phyloP scores from a whole-genome alignment of 2,329 filamentous ascomycete species.

The Xylariaceae sp. region DNA sequence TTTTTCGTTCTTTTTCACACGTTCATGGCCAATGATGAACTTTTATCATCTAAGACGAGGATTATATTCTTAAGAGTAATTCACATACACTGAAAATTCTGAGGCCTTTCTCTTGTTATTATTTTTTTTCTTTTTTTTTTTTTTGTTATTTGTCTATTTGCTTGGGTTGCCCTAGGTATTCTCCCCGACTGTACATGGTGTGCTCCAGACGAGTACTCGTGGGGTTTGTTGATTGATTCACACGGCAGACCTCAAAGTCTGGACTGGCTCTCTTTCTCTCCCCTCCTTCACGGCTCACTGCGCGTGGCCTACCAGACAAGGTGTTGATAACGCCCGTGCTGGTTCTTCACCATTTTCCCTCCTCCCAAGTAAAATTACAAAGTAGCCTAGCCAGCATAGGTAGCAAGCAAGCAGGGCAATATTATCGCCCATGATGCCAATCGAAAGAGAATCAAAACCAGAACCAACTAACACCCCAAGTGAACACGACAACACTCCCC shows the following conservation, averaged over 20 bases:
- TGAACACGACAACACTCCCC: too few relatives aligned
- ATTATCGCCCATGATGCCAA: too few relatives aligned
- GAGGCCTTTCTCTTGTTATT: conserved; percentile 24
- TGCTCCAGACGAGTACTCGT: not conserved
- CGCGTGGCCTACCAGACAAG: too few relatives aligned
- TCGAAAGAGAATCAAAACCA: too few relatives aligned
- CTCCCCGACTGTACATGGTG: not conserved
- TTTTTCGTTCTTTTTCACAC: not conserved
- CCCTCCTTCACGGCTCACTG: not conserved
- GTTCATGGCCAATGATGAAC: conserved; percentile 30
- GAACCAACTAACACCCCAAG: too few relatives aligned
- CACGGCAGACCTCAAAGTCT: not conserved
- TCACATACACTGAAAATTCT: conserved; percentile 34
- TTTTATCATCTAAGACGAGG: conserved; percentile 29
- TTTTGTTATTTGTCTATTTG: not conserved
- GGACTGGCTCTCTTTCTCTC: not conserved
- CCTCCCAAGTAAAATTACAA: not conserved
- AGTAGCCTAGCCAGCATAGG: not conserved
- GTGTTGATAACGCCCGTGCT: not conserved
- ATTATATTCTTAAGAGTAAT: conserved; percentile 29
- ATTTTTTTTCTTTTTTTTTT: not conserved
- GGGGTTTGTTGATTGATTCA: not conserved
- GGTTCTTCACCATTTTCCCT: not conserved
- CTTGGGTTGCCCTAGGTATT: not conserved
- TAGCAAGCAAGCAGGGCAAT: too few relatives aligned